Conservation (phyloP, 371 early-diverging fungal species). For the Circinella umbellata region DNA sequence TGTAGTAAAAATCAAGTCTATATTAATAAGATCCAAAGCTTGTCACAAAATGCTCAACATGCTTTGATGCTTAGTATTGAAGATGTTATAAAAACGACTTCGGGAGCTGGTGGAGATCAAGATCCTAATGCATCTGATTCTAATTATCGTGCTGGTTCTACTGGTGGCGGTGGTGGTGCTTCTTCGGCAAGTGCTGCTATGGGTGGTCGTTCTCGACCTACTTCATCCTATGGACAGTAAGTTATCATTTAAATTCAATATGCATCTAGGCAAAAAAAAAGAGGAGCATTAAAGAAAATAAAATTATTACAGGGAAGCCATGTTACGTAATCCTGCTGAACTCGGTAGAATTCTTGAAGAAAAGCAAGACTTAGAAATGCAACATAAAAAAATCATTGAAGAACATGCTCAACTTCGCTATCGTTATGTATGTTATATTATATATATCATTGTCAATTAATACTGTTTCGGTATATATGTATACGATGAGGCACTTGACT, state of each 20-base stretch:
- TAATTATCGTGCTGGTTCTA: not conserved
- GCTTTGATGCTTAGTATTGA: slow-evolving; percentile 90
- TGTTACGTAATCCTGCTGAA: slow-evolving; percentile 20
- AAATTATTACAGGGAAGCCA: slow-evolving; percentile 2
- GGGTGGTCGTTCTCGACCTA: not conserved
- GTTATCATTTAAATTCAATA: not conserved
- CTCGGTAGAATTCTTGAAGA: slow-evolving; percentile 40
- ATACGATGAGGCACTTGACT: no score
- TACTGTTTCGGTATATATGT: no score
- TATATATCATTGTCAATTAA: no score
- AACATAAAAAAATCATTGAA: slow-evolving; percentile 58
- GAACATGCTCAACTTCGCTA: slow-evolving; percentile 59
- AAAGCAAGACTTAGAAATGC: slow-evolving; percentile 65
- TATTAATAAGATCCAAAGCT: slow-evolving; percentile 80
- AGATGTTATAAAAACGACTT: slow-evolving; percentile 36
- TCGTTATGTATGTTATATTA: slow-evolving; percentile 59
- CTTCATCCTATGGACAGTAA: slow-evolving; percentile 7
- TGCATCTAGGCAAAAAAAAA: not conserved
- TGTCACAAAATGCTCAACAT: slow-evolving; percentile 75
- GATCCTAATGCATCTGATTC: not conserved
- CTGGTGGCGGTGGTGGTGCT: not conserved
- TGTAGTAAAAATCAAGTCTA: slow-evolving; percentile 78
- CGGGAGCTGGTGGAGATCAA: not conserved
- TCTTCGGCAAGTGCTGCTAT: no score
- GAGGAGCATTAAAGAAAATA: no score